Evolutionary conservation across 2,329 filamentous ascomycete genomes (phyloP).

Genomic region (Biscogniauxia sp.): DNA sequence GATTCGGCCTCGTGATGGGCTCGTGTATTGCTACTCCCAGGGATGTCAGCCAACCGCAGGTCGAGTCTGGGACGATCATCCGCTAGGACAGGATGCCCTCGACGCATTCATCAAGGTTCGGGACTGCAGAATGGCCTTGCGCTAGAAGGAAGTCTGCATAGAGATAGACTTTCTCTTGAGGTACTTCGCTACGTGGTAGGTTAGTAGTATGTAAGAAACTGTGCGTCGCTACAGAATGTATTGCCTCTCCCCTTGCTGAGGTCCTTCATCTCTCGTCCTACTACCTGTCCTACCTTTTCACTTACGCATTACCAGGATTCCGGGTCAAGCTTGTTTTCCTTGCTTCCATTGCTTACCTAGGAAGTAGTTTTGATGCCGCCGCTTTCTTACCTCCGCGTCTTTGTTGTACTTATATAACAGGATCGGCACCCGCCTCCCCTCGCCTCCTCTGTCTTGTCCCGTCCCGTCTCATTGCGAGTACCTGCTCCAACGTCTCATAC

Average conservation of each 20-base stretch:
- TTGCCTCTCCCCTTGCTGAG: no score
- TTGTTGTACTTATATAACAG: background rate
- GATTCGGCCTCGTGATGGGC: background rate
- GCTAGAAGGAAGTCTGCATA: background rate
- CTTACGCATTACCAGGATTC: background rate
- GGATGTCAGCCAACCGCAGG: background rate
- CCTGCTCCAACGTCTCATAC: slow-evolving; percentile 2
- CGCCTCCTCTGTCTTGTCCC: background rate
- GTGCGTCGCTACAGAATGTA: no score
- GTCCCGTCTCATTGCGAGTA: background rate
- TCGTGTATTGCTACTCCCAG: background rate
- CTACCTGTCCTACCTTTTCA: background rate
- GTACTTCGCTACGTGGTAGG: background rate
- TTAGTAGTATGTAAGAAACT: no score
- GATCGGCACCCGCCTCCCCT: background rate
- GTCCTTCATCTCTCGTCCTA: background rate
- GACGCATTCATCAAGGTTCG: background rate
- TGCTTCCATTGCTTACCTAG: background rate
- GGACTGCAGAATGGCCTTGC: background rate
- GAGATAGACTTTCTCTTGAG: background rate
- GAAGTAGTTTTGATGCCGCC: background rate
- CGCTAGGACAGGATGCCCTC: background rate
- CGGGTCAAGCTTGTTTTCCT: background rate
- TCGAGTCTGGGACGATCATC: background rate
- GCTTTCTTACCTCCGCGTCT: background rate